Evolutionary conservation across 257 asterid genomes (phyloP).

Genomic region (Jaltomata sinuosa): DNA sequence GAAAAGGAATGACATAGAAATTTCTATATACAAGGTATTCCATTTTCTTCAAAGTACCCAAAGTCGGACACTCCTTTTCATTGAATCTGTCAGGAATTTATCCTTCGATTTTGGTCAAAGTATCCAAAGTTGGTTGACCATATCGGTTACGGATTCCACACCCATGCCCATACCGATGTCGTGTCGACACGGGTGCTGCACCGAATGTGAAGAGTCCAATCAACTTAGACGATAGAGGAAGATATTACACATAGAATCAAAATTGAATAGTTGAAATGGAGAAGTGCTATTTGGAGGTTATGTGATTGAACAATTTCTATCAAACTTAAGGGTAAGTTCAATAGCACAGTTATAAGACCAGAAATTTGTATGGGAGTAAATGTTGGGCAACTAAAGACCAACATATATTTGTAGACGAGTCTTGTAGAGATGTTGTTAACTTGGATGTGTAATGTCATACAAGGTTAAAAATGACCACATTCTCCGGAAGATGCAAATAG

Average conservation of each 20-base stretch:
- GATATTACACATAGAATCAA: background rate
- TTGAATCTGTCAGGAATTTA: too few relatives aligned
- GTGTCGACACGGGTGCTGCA: too few relatives aligned
- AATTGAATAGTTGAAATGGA: background rate
- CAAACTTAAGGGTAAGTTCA: background rate
- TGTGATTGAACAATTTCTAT: background rate
- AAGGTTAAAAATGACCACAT: background rate
- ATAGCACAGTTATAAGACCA: background rate
- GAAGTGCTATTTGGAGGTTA: background rate
- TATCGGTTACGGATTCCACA: too few relatives aligned
- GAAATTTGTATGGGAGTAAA: background rate
- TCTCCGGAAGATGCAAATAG: too few relatives aligned
- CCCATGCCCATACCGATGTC: too few relatives aligned
- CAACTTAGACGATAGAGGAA: background rate
- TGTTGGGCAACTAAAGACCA: background rate
- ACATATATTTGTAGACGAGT: background rate
- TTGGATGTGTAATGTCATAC: background rate
- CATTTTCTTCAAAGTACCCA: too few relatives aligned
- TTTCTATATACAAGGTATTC: too few relatives aligned
- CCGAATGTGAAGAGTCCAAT: too few relatives aligned
- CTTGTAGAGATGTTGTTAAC: background rate
- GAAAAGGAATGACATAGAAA: too few relatives aligned
- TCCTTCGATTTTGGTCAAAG: too few relatives aligned
- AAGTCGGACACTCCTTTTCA: too few relatives aligned
- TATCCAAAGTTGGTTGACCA: too few relatives aligned